Evolutionary conservation across 129 eudicot species (phyloP), one percentile per base, ranked within the genome.

Genomic region (Flaveria trinervia): DNA sequence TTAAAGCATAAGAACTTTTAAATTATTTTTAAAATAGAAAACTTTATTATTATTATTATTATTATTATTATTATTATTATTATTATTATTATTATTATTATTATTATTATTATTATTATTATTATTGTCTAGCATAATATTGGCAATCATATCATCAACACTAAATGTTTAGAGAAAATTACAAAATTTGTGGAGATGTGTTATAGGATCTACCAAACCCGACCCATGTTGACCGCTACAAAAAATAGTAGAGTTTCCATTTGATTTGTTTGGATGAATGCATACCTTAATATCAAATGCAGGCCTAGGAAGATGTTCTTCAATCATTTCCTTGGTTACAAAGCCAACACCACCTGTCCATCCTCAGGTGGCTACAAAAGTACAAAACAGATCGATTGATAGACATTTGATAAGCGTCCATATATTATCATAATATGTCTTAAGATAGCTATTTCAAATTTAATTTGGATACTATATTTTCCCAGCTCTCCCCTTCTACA

Each of bases 321-420:
- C 57, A 22, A 87, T 87, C 88, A 87, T 87, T 43, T 87, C 88
- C 78, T 87, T 82, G 33, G 84, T 20, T 41, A 86, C 79, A 17
- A 74, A 82, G 50, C 91, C 91, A 36, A 79, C 83, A 10, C 91
- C 91, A 59, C 91, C 91, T 9, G 74, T 84, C 91, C 91, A 87
- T 51, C 41, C 74, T 84, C 83, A 0, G 91, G 88, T 56, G 90
- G 86, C 90, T 86, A 75, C 67, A 77, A 48, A 74, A 45, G 41
- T 16, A 68, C 16, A 68, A 78, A 50, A 39, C 73, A 77, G 1
- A 6, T 61, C 5, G 5, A 36, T 61, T 36, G 5, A 36, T 5
- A 36, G 4, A 36, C 41, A 17, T n/a, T 33, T 10, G 43, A 54
- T 44, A 20, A 75, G 7, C 33, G 4, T 59, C 36, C 15, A 26